A percentile compares a stretch with the other conserved stretches of the same genome.
These are phyloP conservation scores for Colletotrichum godetiae DNA, from an alignment of 2,329 filamentous ascomycete genomes.

Conservation along the genomic window DNA sequence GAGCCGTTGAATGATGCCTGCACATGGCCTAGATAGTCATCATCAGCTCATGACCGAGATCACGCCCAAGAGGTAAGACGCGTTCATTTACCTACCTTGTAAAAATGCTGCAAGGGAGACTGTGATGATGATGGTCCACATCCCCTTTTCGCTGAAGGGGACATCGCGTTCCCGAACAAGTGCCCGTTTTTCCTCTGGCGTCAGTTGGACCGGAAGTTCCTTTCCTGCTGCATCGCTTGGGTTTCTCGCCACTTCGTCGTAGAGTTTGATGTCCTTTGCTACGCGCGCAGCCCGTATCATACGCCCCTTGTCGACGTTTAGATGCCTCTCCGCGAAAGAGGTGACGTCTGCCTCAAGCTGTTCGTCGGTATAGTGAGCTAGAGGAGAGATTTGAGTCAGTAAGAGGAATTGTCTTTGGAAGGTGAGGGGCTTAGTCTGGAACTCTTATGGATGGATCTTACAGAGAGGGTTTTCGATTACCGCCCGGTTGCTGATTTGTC, in stretches of 20 bases:
- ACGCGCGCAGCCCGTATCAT: conserved; percentile 53
- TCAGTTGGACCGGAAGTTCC: conserved; percentile 46
- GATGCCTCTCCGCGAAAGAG: conserved; percentile 42
- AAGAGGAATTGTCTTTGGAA: neutral
- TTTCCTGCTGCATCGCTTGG: conserved; percentile 36
- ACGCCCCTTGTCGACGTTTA: conserved; percentile 45
- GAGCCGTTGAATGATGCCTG: conserved; percentile 57
- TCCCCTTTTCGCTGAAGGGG: conserved; percentile 51
- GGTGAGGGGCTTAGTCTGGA: no score
- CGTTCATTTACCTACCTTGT: conserved; percentile 42
- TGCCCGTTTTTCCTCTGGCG: conserved; percentile 48
- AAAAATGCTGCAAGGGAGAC: conserved; percentile 57
- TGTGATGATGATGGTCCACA: conserved; percentile 53
- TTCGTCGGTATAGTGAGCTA: conserved; percentile 51
- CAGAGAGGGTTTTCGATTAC: conserved; percentile 52
- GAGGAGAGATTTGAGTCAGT: neutral
- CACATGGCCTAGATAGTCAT: conserved; percentile 45
- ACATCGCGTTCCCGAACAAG: conserved; percentile 51
- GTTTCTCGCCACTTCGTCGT: conserved; percentile 50
- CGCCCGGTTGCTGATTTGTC: conserved; percentile 46
- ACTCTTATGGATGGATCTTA: conserved; percentile 15
- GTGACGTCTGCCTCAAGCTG: conserved; percentile 50
- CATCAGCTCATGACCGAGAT: neutral
- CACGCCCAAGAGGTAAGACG: neutral
- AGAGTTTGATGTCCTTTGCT: conserved; percentile 51